Percentiles rank a stretch among this genome's conserved stretches.
Evolutionary conservation across 768 basidiomycete species (phyloP).

Genomic region (Serendipita vermifera): DNA sequence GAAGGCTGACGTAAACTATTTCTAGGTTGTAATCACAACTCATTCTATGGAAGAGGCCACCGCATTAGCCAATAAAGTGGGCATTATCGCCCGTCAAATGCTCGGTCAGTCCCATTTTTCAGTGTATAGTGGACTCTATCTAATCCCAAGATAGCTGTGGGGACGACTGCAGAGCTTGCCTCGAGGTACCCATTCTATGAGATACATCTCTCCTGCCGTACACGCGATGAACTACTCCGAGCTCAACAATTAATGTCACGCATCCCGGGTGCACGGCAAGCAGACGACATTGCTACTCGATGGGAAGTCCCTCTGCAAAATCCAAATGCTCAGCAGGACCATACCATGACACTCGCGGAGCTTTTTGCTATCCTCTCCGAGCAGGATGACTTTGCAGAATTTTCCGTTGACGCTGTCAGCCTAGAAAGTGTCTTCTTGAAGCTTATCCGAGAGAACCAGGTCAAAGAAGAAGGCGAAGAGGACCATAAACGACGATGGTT

Average conservation of each 20-base stretch:
- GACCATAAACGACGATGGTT: background rate
- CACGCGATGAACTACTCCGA: constrained; percentile 42
- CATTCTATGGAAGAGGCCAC: constrained; percentile 78
- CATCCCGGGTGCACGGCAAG: constrained; percentile 50
- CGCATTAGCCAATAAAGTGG: constrained; percentile 60
- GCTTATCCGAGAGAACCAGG: constrained; percentile 50
- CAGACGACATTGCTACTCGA: constrained; percentile 61
- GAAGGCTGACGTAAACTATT: background rate
- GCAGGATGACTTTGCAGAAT: constrained; percentile 42
- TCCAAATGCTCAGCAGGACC: constrained; percentile 11
- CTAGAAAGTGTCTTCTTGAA: constrained; percentile 63
- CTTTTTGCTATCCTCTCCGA: constrained; percentile 45
- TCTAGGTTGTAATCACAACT: background rate
- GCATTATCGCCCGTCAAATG: constrained; percentile 58
- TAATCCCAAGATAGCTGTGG: constrained; percentile 37
- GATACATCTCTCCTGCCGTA: constrained; percentile 58
- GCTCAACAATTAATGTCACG: constrained; percentile 49
- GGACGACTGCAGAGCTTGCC: constrained; percentile 49
- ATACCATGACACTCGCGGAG: constrained; percentile 38
- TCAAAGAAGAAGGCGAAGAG: constrained; percentile 32
- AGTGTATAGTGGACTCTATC: background rate
- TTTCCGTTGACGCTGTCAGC: constrained; percentile 56
- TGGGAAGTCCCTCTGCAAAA: constrained; percentile 48
- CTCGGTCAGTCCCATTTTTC: constrained; percentile 34
- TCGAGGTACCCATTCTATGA: constrained; percentile 62